These are phyloP conservation scores for Tulasnella calospora DNA, from an alignment of 768 basidiomycete genomes.

Conservation along the genomic window DNA sequence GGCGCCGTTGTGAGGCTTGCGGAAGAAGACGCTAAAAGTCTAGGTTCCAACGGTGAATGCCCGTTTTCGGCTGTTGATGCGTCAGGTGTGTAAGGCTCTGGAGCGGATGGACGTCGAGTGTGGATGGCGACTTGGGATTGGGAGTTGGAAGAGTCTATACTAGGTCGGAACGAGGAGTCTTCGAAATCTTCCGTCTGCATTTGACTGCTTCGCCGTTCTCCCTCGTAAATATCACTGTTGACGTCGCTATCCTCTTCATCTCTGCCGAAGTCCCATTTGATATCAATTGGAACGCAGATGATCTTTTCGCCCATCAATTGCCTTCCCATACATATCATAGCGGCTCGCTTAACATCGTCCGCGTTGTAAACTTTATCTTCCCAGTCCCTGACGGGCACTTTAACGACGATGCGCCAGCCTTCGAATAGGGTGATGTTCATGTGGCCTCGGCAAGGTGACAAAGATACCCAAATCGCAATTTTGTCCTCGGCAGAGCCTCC, in stretches of 20 bases:
- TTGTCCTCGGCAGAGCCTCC: background rate
- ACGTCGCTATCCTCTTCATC: background rate
- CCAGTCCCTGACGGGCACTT: slow-evolving; percentile 22
- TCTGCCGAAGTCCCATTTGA: background rate
- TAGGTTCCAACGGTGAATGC: background rate
- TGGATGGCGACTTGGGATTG: background rate
- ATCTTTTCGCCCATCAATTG: slow-evolving; percentile 9
- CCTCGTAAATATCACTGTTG: background rate
- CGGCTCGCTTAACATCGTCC: slow-evolving; percentile 22
- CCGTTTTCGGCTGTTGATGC: background rate
- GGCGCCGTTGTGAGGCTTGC: background rate
- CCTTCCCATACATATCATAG: slow-evolving; percentile 21
- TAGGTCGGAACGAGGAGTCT: background rate
- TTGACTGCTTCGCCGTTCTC: background rate
- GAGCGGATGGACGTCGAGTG: background rate
- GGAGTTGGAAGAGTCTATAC: background rate
- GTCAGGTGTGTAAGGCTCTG: background rate
- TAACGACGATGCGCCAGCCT: slow-evolving; percentile 19
- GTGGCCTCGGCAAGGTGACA: background rate
- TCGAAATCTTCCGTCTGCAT: background rate
- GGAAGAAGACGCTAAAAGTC: background rate
- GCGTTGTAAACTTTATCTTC: slow-evolving; percentile 3
- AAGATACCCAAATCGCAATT: slow-evolving; percentile 6
- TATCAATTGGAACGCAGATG: background rate
- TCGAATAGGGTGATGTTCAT: slow-evolving; percentile 25